A percentile compares a stretch with the other conserved stretches of the same genome.
phyloP scores from a whole-genome alignment of 1,284 basidiomycete species.

The Rhodotorula glutinis region DNA sequence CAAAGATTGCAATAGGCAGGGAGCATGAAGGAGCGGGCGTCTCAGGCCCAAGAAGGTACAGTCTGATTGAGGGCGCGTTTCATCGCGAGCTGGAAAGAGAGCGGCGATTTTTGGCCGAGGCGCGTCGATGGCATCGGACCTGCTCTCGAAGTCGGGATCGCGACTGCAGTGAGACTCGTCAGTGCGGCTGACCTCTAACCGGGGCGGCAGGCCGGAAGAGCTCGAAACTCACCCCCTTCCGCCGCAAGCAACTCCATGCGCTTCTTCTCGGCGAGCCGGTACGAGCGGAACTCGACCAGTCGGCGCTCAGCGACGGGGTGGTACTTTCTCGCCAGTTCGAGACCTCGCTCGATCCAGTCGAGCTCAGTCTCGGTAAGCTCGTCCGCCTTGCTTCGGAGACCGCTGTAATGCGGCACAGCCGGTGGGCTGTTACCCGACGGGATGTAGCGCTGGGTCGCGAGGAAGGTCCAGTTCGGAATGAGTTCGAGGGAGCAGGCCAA shows the following conservation, averaged over 20 bases:
- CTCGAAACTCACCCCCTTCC: background rate
- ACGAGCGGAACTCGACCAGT: constrained; percentile 11
- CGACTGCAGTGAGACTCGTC: background rate
- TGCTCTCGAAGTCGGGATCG: background rate
- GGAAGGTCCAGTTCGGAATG: constrained; percentile 20
- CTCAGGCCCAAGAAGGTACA: constrained; percentile 10
- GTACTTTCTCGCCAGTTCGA: constrained; percentile 10
- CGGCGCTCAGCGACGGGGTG: constrained; percentile 21
- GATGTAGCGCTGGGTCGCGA: constrained; percentile 16
- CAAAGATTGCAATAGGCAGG: no score
- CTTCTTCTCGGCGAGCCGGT: background rate
- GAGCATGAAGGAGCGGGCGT: no score
- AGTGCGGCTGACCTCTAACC: background rate
- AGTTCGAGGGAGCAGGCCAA: constrained; percentile 26
- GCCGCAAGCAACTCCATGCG: background rate
- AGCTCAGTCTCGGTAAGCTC: constrained; percentile 26
- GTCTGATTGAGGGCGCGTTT: constrained; percentile 1
- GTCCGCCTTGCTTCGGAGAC: background rate
- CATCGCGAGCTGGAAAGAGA: constrained; percentile 11
- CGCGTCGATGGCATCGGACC: no score
- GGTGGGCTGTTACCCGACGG: background rate
- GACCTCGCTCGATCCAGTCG: constrained; percentile 31
- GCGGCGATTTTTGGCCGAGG: background rate
- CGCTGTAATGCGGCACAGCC: no score
- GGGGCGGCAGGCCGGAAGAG: background rate